Evolutionary conservation across 192 early-diverging fungal genomes (phyloP).

Genomic region (Chytriomyces sp.): DNA sequence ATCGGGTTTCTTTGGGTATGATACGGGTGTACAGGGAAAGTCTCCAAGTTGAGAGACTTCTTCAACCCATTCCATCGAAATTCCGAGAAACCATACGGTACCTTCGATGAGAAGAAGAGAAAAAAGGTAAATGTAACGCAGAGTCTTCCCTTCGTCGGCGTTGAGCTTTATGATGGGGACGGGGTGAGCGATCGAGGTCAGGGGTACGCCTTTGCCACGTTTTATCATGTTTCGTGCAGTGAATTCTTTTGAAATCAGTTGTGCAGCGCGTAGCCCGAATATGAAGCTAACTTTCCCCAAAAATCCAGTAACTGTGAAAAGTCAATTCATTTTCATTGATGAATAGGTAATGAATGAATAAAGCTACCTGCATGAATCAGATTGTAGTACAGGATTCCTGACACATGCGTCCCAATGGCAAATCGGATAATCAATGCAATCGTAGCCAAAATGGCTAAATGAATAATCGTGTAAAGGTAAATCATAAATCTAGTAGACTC

Average conservation of each 20-base stretch:
- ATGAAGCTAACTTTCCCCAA: conserved; percentile 17
- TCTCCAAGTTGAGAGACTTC: conserved; percentile 5
- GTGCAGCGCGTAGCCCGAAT: conserved; percentile 6
- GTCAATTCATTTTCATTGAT: too few relatives aligned
- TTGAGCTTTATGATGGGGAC: conserved; percentile 15
- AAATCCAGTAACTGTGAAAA: not conserved
- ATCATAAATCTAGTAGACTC: conserved; percentile 20
- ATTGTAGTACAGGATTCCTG: conserved; percentile 22
- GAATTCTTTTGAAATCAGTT: conserved; percentile 24
- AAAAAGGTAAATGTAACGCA: conserved; percentile 15
- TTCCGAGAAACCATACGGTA: conserved; percentile 20
- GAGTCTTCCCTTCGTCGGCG: conserved; percentile 24
- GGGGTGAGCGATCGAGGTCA: conserved; percentile 11
- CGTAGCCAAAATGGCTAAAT: conserved; percentile 4
- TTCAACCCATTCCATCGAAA: conserved; percentile 23
- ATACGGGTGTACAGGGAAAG: conserved; percentile 5
- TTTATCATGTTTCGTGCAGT: conserved; percentile 29
- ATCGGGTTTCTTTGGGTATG: not conserved
- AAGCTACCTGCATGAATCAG: conserved; percentile 20
- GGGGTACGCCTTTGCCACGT: conserved; percentile 23
- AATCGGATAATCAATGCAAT: conserved; percentile 13
- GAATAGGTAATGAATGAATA: not conserved
- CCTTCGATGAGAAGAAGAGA: conserved; percentile 20
- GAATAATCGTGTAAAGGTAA: conserved; percentile 15
- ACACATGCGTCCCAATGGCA: conserved; percentile 11